phyloP scores from a whole-genome alignment of 2,329 filamentous ascomycete genomes.

The Triangularia setosa region DNA sequence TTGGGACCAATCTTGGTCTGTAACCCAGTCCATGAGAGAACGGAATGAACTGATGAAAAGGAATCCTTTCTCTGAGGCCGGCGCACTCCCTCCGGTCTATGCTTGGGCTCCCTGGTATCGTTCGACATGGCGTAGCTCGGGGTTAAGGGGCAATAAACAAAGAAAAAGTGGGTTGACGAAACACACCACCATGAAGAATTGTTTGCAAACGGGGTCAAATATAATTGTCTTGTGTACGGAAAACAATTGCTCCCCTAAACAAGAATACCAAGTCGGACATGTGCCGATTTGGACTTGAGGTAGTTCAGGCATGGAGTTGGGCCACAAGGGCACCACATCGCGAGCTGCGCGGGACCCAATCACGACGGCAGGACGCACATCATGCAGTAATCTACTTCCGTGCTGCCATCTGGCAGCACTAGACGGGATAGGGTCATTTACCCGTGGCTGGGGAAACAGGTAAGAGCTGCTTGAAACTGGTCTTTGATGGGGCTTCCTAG shows the following conservation, averaged over 20 bases:
- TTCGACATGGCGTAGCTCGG: constrained; percentile 21
- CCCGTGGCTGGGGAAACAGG: constrained; percentile 13
- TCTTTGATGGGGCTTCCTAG: background rate
- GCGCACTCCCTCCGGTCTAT: constrained; percentile 19
- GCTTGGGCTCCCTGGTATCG: constrained; percentile 12
- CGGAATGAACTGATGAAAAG: constrained; percentile 15
- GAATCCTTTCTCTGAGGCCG: constrained; percentile 27
- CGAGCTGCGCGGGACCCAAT: constrained; percentile 24
- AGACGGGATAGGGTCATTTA: constrained; percentile 22
- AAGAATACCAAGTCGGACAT: background rate
- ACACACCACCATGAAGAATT: constrained; percentile 16
- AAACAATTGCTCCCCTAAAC: constrained; percentile 14
- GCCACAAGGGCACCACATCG: constrained; percentile 24
- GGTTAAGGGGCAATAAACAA: constrained; percentile 8
- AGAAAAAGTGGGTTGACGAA: constrained; percentile 12
- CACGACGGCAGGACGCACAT: constrained; percentile 22
- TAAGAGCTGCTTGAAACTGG: background rate
- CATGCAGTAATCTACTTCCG: constrained; percentile 22
- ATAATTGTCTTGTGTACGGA: constrained; percentile 11
- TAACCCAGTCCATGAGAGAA: constrained; percentile 25
- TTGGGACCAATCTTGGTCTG: constrained; percentile 20
- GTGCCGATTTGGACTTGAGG: constrained; percentile 13
- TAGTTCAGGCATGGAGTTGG: constrained; percentile 28
- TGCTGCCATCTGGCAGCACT: constrained; percentile 29
- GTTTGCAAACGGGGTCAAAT: constrained; percentile 2